phyloP scores from a whole-genome alignment of 768 basidiomycete genomes.

The Russula griseocarnosa region DNA sequence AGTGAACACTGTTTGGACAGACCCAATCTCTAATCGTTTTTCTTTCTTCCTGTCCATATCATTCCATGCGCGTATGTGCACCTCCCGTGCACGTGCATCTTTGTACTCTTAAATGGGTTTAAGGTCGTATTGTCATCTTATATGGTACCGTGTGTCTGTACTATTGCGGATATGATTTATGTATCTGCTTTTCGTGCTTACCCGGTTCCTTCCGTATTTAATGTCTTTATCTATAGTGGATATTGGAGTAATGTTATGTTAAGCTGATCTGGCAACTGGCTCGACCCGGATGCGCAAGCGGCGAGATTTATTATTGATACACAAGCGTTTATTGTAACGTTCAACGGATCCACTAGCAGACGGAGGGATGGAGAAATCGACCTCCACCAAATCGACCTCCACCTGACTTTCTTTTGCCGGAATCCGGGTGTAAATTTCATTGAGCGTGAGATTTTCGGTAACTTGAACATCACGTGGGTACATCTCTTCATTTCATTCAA shows the following conservation, averaged over 20 bases:
- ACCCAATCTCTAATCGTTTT: neutral
- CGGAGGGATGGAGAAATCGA: too few species aligned
- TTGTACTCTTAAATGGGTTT: slow-evolving; percentile 13
- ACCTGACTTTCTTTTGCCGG: too few species aligned
- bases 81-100: neutral
- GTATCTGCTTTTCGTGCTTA: slow-evolving; percentile 9
- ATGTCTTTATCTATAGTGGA: neutral
- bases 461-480: too few species aligned
- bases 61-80: neutral
- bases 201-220: neutral
- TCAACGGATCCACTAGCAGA: too few species aligned
- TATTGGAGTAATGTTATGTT: slow-evolving; percentile 1
- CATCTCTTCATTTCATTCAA: too few species aligned
- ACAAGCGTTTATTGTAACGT: too few species aligned
- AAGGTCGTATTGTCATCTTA: neutral
- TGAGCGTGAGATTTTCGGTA: too few species aligned
- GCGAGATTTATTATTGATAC: too few species aligned
- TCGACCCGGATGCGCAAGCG: neutral
- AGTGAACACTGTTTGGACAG: neutral
- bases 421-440: too few species aligned
- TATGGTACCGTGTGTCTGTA: neutral
- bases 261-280: neutral
- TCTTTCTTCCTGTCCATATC: neutral
- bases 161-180: slow-evolving; percentile 6
- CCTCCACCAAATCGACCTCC: too few species aligned